Conservation (phyloP, 2,329 filamentous ascomycete genomes). For the Penicillium sp. region DNA sequence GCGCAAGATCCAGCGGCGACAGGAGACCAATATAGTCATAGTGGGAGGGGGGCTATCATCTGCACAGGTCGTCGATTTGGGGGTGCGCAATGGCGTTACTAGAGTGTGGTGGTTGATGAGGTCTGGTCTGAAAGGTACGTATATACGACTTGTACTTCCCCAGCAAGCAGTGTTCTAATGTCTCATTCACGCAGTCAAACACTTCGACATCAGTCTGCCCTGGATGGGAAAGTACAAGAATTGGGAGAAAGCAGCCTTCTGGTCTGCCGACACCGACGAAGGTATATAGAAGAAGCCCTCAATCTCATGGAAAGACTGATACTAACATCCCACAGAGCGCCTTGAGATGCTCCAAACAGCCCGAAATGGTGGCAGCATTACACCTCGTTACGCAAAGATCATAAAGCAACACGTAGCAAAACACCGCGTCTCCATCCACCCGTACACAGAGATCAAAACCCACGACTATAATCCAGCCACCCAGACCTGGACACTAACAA, state of each 20-base stretch:
- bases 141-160: neutral
- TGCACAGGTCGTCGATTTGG: conserved; percentile 68
- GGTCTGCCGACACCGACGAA: conserved; percentile 69
- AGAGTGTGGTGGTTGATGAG: conserved; percentile 72
- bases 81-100: conserved; percentile 61
- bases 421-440: conserved; percentile 55
- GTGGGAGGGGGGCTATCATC: conserved; percentile 75
- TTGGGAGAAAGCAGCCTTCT: conserved; percentile 71
- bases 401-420: conserved; percentile 58
- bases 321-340: conserved; percentile 49
- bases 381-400: conserved; percentile 65
- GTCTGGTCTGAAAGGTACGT: conserved; percentile 46
- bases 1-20: conserved; percentile 51
- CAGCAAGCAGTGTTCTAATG: neutral
- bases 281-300: conserved; percentile 28
- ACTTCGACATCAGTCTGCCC: conserved; percentile 71
- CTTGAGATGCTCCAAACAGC: conserved; percentile 64
- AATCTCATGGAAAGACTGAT: neutral
- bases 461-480: conserved; percentile 50
- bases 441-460: conserved; percentile 55
- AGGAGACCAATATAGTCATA: conserved; percentile 64
- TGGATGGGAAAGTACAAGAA: conserved; percentile 86
- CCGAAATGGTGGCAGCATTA: conserved; percentile 74
- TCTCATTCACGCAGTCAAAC: conserved; percentile 54
- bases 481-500: conserved; percentile 54